These are phyloP conservation scores for Lolium rigidum DNA, from an alignment of 176 grass and related monocot species.

Conservation along the genomic window DNA sequence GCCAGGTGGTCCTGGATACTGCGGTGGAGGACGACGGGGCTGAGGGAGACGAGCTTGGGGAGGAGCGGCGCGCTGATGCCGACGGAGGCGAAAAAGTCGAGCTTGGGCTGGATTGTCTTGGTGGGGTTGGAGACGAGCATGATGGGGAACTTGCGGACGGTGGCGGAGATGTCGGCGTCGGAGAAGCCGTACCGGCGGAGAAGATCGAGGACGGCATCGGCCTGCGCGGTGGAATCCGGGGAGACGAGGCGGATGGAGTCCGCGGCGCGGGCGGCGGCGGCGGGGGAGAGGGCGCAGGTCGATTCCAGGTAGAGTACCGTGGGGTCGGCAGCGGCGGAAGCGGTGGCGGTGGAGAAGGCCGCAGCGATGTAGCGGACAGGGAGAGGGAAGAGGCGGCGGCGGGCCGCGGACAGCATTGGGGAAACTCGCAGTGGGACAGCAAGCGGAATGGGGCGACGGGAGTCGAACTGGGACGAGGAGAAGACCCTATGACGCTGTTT, in stretches of 20 bases:
- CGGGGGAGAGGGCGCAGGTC: conserved; percentile 29
- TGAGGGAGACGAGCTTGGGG: conserved; percentile 13
- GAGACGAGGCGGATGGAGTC: background rate
- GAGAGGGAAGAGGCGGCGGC: background rate
- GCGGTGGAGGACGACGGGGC: conserved; percentile 37
- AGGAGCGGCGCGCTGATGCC: conserved; percentile 43
- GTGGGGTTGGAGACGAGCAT: conserved; percentile 1
- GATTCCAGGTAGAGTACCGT: conserved; percentile 18
- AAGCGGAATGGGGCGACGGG: too few species aligned
- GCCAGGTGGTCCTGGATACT: conserved; percentile 43
- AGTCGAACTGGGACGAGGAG: too few species aligned
- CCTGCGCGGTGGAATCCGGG: background rate
- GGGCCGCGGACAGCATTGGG: conserved; percentile 26
- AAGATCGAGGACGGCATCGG: conserved; percentile 41
- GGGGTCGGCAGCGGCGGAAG: background rate
- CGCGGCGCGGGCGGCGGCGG: conserved; percentile 6
- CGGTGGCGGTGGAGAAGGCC: background rate
- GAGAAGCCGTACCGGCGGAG: conserved; percentile 47
- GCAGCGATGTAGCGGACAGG: background rate
- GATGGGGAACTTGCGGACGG: conserved; percentile 1
- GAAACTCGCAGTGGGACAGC: background rate
- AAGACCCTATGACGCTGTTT: background rate
- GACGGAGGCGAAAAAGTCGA: conserved; percentile 46
- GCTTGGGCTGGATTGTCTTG: conserved; percentile 50
- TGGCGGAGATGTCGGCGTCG: conserved; percentile 24